Evolutionary conservation across 805 yeast species (phyloP).

Genomic region (Metschnikowia baotianmanensis): DNA sequence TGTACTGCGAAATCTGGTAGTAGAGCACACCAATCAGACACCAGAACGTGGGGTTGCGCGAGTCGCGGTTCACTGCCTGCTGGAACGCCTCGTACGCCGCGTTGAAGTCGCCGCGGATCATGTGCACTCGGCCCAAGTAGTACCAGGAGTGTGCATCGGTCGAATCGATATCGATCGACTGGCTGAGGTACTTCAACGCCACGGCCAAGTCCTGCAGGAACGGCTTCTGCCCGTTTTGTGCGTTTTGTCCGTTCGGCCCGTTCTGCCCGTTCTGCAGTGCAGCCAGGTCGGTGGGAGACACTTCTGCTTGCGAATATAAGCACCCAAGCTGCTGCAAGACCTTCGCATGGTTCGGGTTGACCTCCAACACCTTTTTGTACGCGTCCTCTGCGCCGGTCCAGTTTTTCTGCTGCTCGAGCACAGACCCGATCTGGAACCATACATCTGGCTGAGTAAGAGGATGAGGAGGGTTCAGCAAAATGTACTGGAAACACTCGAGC

Average conservation of each 20-base stretch:
- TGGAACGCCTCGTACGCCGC: constrained; percentile 98
- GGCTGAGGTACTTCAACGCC: constrained; percentile 78
- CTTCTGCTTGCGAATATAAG: constrained; percentile 69
- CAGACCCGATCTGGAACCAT: constrained; percentile 98
- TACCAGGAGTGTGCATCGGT: constrained; percentile 97
- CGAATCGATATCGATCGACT: constrained; percentile 85
- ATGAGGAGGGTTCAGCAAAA: constrained; percentile 85
- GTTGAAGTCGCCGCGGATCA: constrained; percentile 92
- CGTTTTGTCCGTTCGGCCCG: no score
- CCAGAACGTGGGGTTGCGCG: constrained; percentile 98
- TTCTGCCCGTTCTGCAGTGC: no score
- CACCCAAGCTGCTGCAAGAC: constrained; percentile 96
- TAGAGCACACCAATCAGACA: constrained; percentile 92
- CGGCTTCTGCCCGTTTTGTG: constrained; percentile 24
- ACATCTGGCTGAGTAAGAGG: constrained; percentile 96
- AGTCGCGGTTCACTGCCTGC: constrained; percentile 95
- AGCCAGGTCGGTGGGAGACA: constrained; percentile 25
- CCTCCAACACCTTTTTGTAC: constrained; percentile 85
- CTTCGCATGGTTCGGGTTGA: constrained; percentile 92
- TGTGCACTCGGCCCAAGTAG: constrained; percentile 92
- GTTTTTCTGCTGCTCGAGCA: constrained; percentile 89
- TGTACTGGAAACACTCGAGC: constrained; percentile 91
- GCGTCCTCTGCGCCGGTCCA: constrained; percentile 93
- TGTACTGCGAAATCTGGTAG: constrained; percentile 92
- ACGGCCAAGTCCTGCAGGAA: constrained; percentile 76